phyloP scores from a whole-genome alignment of 768 basidiomycete genomes.

The Saitozyma sp. region DNA sequence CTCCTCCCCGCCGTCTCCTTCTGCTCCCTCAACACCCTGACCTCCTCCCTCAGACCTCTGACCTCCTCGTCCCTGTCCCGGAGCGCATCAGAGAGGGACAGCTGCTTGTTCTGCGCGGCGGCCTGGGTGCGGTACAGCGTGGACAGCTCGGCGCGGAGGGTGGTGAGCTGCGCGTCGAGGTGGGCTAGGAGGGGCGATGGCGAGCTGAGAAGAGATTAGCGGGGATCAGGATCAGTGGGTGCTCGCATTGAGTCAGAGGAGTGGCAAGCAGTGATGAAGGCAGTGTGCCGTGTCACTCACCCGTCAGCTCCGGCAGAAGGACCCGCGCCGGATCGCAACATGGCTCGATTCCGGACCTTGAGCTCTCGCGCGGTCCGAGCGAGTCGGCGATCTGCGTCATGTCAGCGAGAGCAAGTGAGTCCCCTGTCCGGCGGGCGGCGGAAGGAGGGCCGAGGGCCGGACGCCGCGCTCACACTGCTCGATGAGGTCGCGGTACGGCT shows the following conservation, averaged over 20 bases:
- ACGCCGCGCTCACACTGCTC: slow-evolving; percentile 74
- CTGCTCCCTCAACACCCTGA: slow-evolving; percentile 76
- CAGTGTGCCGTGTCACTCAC: slow-evolving; percentile 21
- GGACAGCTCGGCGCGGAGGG: slow-evolving; percentile 85
- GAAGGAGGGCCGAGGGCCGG: slow-evolving; percentile 8
- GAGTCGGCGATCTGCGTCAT: slow-evolving; percentile 72
- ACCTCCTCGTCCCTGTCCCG: slow-evolving; percentile 88
- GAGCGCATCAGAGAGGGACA: slow-evolving; percentile 91
- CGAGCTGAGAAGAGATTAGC: slow-evolving; percentile 63
- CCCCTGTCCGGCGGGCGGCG: too few species aligned
- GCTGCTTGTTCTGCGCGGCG: slow-evolving; percentile 82
- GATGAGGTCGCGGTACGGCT: slow-evolving; percentile 77
- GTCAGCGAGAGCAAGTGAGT: too few species aligned
- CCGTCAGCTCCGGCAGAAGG: slow-evolving; percentile 35
- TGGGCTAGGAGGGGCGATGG: slow-evolving; percentile 85
- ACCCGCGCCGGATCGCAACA: slow-evolving; percentile 72
- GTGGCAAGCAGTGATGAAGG: slow-evolving; percentile 4
- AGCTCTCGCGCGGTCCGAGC: slow-evolving; percentile 88
- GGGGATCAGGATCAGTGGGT: neutral
- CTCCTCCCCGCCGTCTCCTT: slow-evolving; percentile 68
- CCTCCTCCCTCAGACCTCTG: slow-evolving; percentile 74
- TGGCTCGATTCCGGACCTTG: slow-evolving; percentile 86
- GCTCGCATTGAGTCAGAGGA: slow-evolving; percentile 2
- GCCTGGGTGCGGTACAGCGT: slow-evolving; percentile 89
- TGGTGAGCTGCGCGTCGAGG: slow-evolving; percentile 89